phyloP scores from a whole-genome alignment of 129 eudicot species.

The Tagetes patula region DNA sequence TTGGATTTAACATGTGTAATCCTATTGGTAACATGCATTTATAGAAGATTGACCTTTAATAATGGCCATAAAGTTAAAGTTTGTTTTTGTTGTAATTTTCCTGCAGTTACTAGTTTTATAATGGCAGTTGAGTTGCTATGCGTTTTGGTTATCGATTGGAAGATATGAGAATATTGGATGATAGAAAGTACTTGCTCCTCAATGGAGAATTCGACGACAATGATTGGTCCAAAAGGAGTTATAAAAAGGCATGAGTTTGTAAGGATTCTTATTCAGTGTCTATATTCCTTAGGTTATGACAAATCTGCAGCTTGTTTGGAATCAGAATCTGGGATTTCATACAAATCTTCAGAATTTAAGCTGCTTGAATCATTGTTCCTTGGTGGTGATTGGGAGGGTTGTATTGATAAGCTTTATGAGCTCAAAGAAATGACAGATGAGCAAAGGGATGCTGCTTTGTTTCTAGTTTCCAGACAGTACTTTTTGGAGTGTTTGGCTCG shows the following conservation, averaged over 20 bases:
- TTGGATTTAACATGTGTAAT: constrained; percentile 8
- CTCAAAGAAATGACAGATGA: constrained; percentile 66
- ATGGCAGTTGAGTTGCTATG: constrained; percentile 21
- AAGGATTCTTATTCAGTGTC: constrained; percentile 70
- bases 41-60: background rate
- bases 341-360: constrained; percentile 58
- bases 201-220: constrained; percentile 49
- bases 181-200: constrained; percentile 25
- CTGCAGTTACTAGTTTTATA: constrained; percentile 10
- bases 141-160: constrained; percentile 24
- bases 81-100: constrained; percentile 15
- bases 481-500: constrained; percentile 67
- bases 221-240: constrained; percentile 60
- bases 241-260: constrained; percentile 75
- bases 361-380: constrained; percentile 54
- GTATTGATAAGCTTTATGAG: constrained; percentile 44
- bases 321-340: constrained; percentile 65
- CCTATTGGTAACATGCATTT: background rate
- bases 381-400: constrained; percentile 68
- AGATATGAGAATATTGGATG: constrained; percentile 35
- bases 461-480: constrained; percentile 66
- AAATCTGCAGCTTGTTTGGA: constrained; percentile 81
- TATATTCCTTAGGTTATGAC: constrained; percentile 66
- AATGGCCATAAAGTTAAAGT: constrained; percentile 4
- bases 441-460: constrained; percentile 64